These are phyloP conservation scores for Allium fistulosum DNA, from an alignment of 106 monocot species.

Conservation along the genomic window DNA sequence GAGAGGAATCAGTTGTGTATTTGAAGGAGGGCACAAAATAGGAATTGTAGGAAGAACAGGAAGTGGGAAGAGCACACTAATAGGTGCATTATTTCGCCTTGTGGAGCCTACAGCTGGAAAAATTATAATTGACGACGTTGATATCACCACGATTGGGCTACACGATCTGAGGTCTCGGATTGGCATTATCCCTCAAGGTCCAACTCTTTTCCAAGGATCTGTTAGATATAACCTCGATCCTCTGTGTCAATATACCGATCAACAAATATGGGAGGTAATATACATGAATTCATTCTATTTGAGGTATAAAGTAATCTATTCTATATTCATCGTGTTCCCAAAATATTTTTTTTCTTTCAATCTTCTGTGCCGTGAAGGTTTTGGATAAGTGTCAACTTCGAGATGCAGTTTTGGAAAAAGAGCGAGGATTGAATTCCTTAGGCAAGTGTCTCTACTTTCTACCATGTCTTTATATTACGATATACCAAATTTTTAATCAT, in stretches of 20 bases:
- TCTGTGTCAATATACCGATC: slow-evolving; percentile 51
- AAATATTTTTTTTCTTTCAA: neutral
- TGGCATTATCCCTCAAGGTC: slow-evolving; percentile 95
- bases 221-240: slow-evolving; percentile 90
- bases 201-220: slow-evolving; percentile 86
- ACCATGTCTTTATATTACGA: neutral
- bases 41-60: slow-evolving; percentile 92
- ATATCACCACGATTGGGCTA: slow-evolving; percentile 74
- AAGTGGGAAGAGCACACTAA: slow-evolving; percentile 83
- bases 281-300: neutral
- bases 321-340: neutral
- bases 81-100: slow-evolving; percentile 74
- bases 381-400: slow-evolving; percentile 86
- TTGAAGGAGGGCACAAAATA: slow-evolving; percentile 75
- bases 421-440: slow-evolving; percentile 65
- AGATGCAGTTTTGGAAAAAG: slow-evolving; percentile 71
- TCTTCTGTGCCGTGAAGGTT: slow-evolving; percentile 19
- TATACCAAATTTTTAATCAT: neutral
- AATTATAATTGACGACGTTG: slow-evolving; percentile 59
- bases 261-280: slow-evolving; percentile 86
- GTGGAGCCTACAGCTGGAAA: slow-evolving; percentile 68
- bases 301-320: neutral
- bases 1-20: slow-evolving; percentile 66
- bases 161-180: slow-evolving; percentile 81
- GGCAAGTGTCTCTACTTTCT: slow-evolving; percentile 25